Conservation (phyloP, 306 rosid genomes). For the Acacia acuminata region DNA sequence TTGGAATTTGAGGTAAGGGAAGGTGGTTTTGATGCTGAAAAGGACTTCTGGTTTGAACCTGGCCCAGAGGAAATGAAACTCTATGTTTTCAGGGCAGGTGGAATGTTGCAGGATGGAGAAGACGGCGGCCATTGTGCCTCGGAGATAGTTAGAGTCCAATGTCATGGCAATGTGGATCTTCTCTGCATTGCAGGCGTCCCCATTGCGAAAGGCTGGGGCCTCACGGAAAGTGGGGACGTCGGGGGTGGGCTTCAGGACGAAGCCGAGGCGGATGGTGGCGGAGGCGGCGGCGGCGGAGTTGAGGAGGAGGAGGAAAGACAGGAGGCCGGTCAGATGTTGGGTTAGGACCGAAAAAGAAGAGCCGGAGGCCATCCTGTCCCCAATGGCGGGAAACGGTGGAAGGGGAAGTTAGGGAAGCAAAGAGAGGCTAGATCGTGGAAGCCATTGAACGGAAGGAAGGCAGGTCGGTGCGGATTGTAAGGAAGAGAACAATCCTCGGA, state of each 20-base stretch:
- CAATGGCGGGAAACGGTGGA: conserved; percentile 25
- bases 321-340: conserved; percentile 5
- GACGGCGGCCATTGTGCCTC: conserved; percentile 87
- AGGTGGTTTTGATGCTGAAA: conserved; percentile 68
- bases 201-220: conserved; percentile 74
- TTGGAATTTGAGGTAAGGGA: conserved; percentile 73
- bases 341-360: conserved; percentile 6
- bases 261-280: conserved; percentile 46
- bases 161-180: conserved; percentile 82
- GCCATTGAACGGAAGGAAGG: conserved; percentile 33
- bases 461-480: conserved; percentile 55
- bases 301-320: not conserved
- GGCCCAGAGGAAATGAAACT: conserved; percentile 80
- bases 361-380: conserved; percentile 82
- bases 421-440: conserved; percentile 48
- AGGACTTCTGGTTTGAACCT: conserved; percentile 59
- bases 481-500: conserved; percentile 78
- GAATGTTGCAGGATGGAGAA: conserved; percentile 77
- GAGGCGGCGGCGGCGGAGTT: conserved; percentile 16
- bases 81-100: conserved; percentile 69
- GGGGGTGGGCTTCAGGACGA: conserved; percentile 48
- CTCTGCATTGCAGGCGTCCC: conserved; percentile 48
- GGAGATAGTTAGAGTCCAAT: conserved; percentile 75
- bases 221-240: conserved; percentile 60
- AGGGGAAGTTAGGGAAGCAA: conserved; percentile 20